A percentile compares a stretch with the other conserved stretches of the same genome.
Evolutionary conservation across 306 rosid genomes (phyloP).

Genomic region (Acmispon strigosus): DNA sequence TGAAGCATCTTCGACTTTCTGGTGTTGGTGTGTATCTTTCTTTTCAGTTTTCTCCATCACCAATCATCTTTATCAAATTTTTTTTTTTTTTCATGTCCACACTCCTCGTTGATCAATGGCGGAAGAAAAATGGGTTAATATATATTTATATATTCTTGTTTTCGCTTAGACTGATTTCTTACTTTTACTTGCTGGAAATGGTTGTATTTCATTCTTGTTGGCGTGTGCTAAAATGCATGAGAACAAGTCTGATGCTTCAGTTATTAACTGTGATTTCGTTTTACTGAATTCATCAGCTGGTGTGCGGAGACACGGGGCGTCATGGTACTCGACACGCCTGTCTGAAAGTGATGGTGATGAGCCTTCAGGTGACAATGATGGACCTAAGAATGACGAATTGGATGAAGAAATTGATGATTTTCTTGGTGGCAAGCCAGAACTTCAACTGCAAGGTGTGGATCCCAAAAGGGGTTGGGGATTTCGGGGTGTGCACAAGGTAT

Average conservation of each 20-base stretch:
- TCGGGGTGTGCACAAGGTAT: conserved; percentile 98
- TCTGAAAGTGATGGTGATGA: conserved; percentile 25
- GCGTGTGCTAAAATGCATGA: background rate
- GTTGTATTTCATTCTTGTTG: background rate
- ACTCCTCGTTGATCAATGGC: too few species aligned
- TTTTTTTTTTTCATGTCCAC: too few species aligned
- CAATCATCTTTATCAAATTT: too few species aligned
- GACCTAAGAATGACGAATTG: background rate
- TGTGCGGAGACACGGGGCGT: conserved; percentile 29
- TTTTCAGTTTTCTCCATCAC: background rate
- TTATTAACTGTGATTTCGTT: conserved; percentile 18
- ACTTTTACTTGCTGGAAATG: background rate
- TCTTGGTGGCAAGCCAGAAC: conserved; percentile 36
- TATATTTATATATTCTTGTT: too few species aligned
- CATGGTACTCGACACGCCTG: conserved; percentile 40
- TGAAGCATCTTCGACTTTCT: conserved; percentile 43
- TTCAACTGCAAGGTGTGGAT: conserved; percentile 74
- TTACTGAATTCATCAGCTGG: conserved; percentile 30
- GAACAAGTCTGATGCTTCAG: background rate
- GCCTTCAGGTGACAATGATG: conserved; percentile 13
- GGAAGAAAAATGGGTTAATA: too few species aligned
- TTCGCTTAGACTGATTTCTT: background rate
- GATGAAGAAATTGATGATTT: conserved; percentile 41
- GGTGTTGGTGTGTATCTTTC: conserved; percentile 53
- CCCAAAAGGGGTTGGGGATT: conserved; percentile 85